Conservation (phyloP, 441 rosid species). For the Syzygium malaccense region DNA sequence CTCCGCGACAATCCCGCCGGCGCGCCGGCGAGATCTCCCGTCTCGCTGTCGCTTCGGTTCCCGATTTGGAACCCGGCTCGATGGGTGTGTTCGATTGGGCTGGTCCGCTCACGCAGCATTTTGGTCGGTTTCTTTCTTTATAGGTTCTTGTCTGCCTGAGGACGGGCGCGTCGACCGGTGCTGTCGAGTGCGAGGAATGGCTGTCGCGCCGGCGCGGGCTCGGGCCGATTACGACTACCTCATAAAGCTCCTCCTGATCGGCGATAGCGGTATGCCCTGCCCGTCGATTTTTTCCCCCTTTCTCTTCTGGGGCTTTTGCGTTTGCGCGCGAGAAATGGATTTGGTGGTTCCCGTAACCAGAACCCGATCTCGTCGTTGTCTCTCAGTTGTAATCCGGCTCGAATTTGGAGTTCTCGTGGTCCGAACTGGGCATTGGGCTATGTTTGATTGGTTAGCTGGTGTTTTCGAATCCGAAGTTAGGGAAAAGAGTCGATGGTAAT, state of each 20-base stretch:
- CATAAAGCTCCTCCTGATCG: constrained; percentile 10
- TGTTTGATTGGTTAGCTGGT: background rate
- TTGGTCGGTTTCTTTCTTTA: background rate
- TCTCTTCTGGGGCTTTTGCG: background rate
- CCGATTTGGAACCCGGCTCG: background rate
- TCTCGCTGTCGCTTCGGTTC: background rate
- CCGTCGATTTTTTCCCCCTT: background rate
- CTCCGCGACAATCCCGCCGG: background rate
- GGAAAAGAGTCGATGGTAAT: background rate
- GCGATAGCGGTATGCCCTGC: constrained; percentile 10
- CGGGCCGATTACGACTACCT: constrained; percentile 16
- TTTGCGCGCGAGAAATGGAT: background rate
- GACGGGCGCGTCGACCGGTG: background rate
- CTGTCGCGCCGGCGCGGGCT: constrained; percentile 12
- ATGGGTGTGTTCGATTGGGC: background rate
- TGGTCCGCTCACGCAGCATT: background rate
- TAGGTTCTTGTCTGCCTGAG: background rate
- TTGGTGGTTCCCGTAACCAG: background rate
- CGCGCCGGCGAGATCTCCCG: background rate
- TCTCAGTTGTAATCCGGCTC: background rate
- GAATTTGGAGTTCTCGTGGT: background rate
- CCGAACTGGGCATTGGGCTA: background rate
- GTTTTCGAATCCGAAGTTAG: background rate
- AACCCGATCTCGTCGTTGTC: background rate
- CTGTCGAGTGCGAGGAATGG: constrained; percentile 20